These are phyloP conservation scores for Dianthus caryophyllus DNA, from an alignment of 148 eudicot genomes.

Conservation along the genomic window DNA sequence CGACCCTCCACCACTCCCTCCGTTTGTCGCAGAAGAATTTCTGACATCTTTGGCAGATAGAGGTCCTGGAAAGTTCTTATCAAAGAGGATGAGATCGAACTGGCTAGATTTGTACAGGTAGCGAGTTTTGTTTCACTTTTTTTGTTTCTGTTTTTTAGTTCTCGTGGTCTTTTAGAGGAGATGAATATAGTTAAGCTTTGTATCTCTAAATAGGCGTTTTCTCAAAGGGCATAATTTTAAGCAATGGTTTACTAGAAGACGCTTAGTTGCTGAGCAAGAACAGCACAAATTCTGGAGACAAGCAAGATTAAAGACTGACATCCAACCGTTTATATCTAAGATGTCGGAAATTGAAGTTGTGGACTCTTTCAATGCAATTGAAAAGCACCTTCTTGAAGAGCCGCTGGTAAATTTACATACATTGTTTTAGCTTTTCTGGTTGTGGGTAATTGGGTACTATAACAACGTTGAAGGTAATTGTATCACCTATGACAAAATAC, in stretches of 20 bases:
- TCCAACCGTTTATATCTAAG: slow-evolving; percentile 50
- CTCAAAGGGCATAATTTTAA: slow-evolving; percentile 71
- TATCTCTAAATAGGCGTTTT: slow-evolving; percentile 55
- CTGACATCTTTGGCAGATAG: slow-evolving; percentile 67
- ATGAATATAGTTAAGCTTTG: slow-evolving; percentile 14
- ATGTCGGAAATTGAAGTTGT: slow-evolving; percentile 83
- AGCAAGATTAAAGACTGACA: slow-evolving; percentile 77
- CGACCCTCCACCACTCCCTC: slow-evolving; percentile 77
- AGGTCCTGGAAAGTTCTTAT: slow-evolving; percentile 94
- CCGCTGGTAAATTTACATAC: slow-evolving; percentile 48
- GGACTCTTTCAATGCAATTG: slow-evolving; percentile 84
- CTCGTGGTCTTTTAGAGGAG: not conserved
- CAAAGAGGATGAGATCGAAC: slow-evolving; percentile 85
- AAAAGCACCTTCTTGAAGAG: slow-evolving; percentile 75
- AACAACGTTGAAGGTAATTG: too few species aligned
- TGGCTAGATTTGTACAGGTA: slow-evolving; percentile 97
- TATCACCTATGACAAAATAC: too few species aligned
- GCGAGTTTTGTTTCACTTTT: not conserved
- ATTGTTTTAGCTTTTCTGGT: not conserved
- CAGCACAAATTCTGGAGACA: slow-evolving; percentile 79
- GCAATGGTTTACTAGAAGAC: slow-evolving; percentile 88
- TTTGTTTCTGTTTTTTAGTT: not conserved
- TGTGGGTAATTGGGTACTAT: not conserved
- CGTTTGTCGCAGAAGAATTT: slow-evolving; percentile 69
- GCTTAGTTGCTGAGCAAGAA: slow-evolving; percentile 82